Conservation (phyloP, 768 basidiomycete genomes). For the Holtermanniella nyarrowii region DNA sequence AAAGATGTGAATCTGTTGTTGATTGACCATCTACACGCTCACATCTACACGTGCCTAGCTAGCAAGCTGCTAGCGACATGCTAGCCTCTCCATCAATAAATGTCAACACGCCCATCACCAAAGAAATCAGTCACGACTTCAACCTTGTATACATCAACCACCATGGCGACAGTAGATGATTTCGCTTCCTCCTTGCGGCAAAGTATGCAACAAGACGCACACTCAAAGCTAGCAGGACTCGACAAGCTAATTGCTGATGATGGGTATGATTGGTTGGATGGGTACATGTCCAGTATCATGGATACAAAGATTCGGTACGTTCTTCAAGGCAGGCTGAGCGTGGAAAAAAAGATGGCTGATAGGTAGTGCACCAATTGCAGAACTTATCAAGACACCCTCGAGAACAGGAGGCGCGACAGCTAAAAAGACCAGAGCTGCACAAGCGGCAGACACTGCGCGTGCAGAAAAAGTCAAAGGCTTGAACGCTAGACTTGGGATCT, state of each 20-base stretch:
- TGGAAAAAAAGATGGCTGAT: not conserved
- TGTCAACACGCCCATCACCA: too few relatives aligned
- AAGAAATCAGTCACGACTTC: too few relatives aligned
- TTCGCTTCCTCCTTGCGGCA: slow-evolving; percentile 27
- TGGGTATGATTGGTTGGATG: slow-evolving; percentile 39
- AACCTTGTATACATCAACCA: not conserved
- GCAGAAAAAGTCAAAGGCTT: slow-evolving; percentile 24
- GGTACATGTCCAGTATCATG: slow-evolving; percentile 30
- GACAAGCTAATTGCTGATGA: slow-evolving; percentile 25
- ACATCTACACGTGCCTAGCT: too few relatives aligned
- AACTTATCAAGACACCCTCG: slow-evolving; percentile 38
- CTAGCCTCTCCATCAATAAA: too few relatives aligned
- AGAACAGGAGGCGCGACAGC: slow-evolving; percentile 22
- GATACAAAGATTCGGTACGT: slow-evolving; percentile 15
- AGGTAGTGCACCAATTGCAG: slow-evolving; percentile 25
- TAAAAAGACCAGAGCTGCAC: slow-evolving; percentile 36
- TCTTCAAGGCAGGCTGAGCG: not conserved
- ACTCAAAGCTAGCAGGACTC: slow-evolving; percentile 16
- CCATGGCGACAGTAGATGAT: slow-evolving; percentile 11
- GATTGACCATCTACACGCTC: not conserved
- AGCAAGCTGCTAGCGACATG: too few relatives aligned
- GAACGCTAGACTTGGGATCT: slow-evolving; percentile 17
- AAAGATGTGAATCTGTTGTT: too few relatives aligned
- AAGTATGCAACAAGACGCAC: slow-evolving; percentile 19
- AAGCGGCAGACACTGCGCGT: slow-evolving; percentile 24